These are phyloP conservation scores for Calvatia gigantea DNA, from an alignment of 768 basidiomycete genomes.

Conservation along the genomic window DNA sequence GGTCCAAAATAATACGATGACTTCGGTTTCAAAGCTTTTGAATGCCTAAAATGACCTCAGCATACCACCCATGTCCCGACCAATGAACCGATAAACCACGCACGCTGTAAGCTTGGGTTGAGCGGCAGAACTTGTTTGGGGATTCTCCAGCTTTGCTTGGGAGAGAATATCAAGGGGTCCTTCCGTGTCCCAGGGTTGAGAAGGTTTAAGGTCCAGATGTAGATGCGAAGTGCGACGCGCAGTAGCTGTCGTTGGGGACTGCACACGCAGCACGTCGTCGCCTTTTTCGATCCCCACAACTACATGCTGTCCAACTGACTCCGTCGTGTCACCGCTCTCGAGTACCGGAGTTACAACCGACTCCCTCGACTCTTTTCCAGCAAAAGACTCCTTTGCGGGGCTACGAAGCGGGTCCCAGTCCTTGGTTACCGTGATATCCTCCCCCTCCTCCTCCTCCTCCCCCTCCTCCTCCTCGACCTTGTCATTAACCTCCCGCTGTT, in stretches of 20 bases:
- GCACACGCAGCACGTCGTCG: slow-evolving; percentile 1
- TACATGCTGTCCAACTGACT: background rate
- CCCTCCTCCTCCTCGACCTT: background rate
- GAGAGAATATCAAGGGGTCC: slow-evolving; percentile 37
- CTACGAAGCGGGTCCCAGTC: slow-evolving; percentile 7
- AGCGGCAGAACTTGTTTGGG: slow-evolving; percentile 36
- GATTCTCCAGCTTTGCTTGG: slow-evolving; percentile 33
- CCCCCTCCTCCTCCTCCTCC: background rate
- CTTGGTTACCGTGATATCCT: background rate
- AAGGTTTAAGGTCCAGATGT: slow-evolving; percentile 41
- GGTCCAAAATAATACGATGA: slow-evolving; percentile 86
- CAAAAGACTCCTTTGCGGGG: background rate
- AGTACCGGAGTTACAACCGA: background rate
- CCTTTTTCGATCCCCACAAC: background rate
- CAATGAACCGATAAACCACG: slow-evolving; percentile 6
- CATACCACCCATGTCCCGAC: background rate
- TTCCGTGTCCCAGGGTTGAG: slow-evolving; percentile 66
- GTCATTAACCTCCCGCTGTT: background rate
- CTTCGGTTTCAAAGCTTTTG: slow-evolving; percentile 59
- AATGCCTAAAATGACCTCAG: slow-evolving; percentile 19
- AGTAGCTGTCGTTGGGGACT: slow-evolving; percentile 23
- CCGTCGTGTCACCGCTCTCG: slow-evolving; percentile 20
- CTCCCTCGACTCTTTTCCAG: background rate
- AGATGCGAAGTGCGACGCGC: slow-evolving; percentile 41
- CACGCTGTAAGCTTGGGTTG: slow-evolving; percentile 31